Percentiles rank a stretch among this genome's conserved stretches.
These are phyloP conservation scores for Quercus cerris DNA, from an alignment of 306 rosid species.

Conservation along the genomic window DNA sequence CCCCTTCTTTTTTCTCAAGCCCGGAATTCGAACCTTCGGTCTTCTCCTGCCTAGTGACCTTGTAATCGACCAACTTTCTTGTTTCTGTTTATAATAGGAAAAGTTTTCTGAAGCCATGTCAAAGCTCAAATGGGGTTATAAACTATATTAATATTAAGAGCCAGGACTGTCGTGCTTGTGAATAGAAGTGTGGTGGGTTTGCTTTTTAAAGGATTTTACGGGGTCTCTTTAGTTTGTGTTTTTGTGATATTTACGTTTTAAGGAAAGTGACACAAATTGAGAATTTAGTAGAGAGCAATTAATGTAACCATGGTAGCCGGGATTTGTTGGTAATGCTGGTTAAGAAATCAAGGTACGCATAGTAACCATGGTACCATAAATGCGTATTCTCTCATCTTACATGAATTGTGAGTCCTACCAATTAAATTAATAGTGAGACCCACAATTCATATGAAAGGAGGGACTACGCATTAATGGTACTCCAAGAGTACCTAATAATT, in stretches of 20 bases:
- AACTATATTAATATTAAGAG: background rate
- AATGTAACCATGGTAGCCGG: constrained; percentile 22
- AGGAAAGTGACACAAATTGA: background rate
- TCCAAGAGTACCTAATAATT: no score
- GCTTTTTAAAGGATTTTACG: background rate
- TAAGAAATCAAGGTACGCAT: no score
- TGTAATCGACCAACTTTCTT: constrained; percentile 12
- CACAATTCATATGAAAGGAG: no score
- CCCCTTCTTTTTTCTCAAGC: constrained; percentile 25
- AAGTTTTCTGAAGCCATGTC: constrained; percentile 18
- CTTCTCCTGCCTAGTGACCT: constrained; percentile 37
- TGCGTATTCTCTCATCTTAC: no score
- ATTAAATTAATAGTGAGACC: no score
- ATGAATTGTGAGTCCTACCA: no score
- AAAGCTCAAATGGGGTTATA: background rate
- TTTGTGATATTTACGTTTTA: background rate
- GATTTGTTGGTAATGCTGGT: background rate
- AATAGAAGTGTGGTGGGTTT: background rate
- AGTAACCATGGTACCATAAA: no score
- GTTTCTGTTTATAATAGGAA: constrained; percentile 34
- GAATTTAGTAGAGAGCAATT: constrained; percentile 13
- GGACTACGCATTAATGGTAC: no score
- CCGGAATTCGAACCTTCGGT: constrained; percentile 28
- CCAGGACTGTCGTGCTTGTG: background rate
- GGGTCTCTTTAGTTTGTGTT: background rate